Base-by-base conservation (phyloP, 2,329 filamentous ascomycete species). In the Pseudocercospora cruenta region DNA sequence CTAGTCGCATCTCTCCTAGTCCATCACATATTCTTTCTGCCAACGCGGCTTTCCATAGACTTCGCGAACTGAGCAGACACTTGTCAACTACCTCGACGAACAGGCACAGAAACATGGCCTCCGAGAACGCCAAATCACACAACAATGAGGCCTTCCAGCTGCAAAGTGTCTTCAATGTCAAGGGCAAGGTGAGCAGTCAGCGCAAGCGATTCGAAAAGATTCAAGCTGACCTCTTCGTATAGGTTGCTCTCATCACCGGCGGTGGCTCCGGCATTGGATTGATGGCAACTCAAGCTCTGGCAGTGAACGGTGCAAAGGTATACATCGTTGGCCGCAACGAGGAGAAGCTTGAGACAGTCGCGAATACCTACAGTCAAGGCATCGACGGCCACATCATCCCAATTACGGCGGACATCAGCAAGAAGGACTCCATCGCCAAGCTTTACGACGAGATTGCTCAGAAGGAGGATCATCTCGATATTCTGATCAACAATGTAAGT, bases 41-140 rank as follows among this genome's bases (percentile, higher is more conserved):
- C 61, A 36, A 39, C 62, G 14, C 63, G 60, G 10, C 19, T 70
- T 43, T 65, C 62, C 39, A 36, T 51, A 24, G 62, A 69, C 33
- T 69, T 69, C 58, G 61, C 57, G 16, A 63, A 60, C 24, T 65
- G 62, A 31, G 45, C 62, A 45, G 62, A 54, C 62, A 64, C 54
- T 64, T 65, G 51, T 49, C 54, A 14, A 62, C 47, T 10, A 51
- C 64, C 24, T 14, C 47, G 16, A 24, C 24, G 45, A n/a, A 14
- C 28, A 58, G 97, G 97, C 87, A 58, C 45, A 36, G 63, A 66
- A 61, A 69, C 62, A 76, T 77, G 74, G 69, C 74, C 57, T 73
- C 72, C 22, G 55, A 68, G 49, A 62, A 74, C 59, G 28, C 71
- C 28, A 31, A 63, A 16, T 26, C 61, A 10, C 69, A 76, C 69